These are phyloP conservation scores for Talaromyces thailandensis DNA, from an alignment of 495 filamentous ascomycete species.

Conservation along the genomic window DNA sequence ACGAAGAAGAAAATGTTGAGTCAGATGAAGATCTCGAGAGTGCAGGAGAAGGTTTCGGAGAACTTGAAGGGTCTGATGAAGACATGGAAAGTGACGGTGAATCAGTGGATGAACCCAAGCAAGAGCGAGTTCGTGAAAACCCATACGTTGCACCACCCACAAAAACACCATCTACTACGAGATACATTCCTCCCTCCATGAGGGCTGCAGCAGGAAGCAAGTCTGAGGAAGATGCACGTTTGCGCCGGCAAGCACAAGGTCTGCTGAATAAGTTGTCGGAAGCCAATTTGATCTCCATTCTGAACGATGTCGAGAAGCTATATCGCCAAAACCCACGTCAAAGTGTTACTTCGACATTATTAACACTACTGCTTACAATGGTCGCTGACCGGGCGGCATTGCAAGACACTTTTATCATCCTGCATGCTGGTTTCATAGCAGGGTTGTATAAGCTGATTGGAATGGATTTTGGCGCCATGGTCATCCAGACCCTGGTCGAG, in stretches of 20 bases:
- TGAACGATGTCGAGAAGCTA: slow-evolving; percentile 70
- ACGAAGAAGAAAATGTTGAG: background rate
- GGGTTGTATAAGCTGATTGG: slow-evolving; percentile 81
- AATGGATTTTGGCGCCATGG: slow-evolving; percentile 76
- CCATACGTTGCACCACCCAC: slow-evolving; percentile 51
- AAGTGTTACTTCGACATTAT: slow-evolving; percentile 69
- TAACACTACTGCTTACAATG: slow-evolving; percentile 63
- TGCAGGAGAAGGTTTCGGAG: slow-evolving; percentile 5
- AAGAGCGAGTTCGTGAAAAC: slow-evolving; percentile 45
- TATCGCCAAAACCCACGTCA: slow-evolving; percentile 75
- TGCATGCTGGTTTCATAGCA: slow-evolving; percentile 83
- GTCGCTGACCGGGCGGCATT: slow-evolving; percentile 68
- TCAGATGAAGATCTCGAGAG: background rate
- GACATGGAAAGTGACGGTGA: slow-evolving; percentile 12
- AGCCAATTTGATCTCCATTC: slow-evolving; percentile 71
- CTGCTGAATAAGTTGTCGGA: slow-evolving; percentile 89
- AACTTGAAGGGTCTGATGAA: slow-evolving; percentile 12
- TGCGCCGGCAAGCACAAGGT: slow-evolving; percentile 77
- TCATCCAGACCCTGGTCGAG: slow-evolving; percentile 69
- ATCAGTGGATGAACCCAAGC: slow-evolving; percentile 22
- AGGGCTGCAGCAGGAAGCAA: slow-evolving; percentile 54
- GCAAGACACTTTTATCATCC: slow-evolving; percentile 79
- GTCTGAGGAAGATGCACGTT: slow-evolving; percentile 55
- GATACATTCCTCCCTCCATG: slow-evolving; percentile 87
- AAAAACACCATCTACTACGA: slow-evolving; percentile 23